Conservation (phyloP, 2,329 filamentous ascomycete genomes). For the Botryotinia narcissicola region DNA sequence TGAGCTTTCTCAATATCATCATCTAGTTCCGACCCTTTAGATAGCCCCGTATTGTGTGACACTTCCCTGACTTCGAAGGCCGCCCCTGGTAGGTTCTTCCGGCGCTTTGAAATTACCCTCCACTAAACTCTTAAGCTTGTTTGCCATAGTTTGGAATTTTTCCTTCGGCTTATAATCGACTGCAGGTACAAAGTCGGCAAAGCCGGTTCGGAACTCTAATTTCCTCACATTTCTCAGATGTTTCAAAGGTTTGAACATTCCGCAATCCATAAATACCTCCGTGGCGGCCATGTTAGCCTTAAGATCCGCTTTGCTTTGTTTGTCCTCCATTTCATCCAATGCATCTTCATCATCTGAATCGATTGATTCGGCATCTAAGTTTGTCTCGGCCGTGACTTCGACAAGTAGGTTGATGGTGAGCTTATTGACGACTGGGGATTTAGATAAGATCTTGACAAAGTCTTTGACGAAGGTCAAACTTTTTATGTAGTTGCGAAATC, state of each 20-base stretch:
- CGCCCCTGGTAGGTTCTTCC: background rate
- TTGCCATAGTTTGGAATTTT: slow-evolving; percentile 21
- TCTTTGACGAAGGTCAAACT: slow-evolving; percentile 23
- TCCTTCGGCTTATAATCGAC: slow-evolving; percentile 22
- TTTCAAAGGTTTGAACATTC: slow-evolving; percentile 20
- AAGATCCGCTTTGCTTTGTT: slow-evolving; percentile 17
- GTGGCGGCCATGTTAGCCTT: slow-evolving; percentile 23
- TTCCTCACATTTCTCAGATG: slow-evolving; percentile 23
- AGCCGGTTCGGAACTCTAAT: slow-evolving; percentile 21
- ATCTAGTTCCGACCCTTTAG: background rate
- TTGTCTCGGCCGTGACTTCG: slow-evolving; percentile 23
- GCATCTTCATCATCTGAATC: slow-evolving; percentile 18
- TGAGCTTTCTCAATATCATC: too few species aligned
- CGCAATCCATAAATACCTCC: slow-evolving; percentile 26
- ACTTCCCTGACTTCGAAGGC: background rate
- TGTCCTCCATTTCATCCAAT: slow-evolving; percentile 15
- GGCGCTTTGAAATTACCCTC: slow-evolving; percentile 23
- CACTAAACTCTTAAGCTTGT: slow-evolving; percentile 22
- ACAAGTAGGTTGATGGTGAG: slow-evolving; percentile 24
- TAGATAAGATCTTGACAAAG: slow-evolving; percentile 25
- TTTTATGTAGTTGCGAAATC: slow-evolving; percentile 17
- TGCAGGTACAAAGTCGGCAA: slow-evolving; percentile 1
- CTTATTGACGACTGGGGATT: slow-evolving; percentile 17
- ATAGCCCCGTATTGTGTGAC: background rate
- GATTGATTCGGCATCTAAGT: slow-evolving; percentile 14